Conservation (phyloP, 2,329 filamentous ascomycete species). For the Alternaria atra region DNA sequence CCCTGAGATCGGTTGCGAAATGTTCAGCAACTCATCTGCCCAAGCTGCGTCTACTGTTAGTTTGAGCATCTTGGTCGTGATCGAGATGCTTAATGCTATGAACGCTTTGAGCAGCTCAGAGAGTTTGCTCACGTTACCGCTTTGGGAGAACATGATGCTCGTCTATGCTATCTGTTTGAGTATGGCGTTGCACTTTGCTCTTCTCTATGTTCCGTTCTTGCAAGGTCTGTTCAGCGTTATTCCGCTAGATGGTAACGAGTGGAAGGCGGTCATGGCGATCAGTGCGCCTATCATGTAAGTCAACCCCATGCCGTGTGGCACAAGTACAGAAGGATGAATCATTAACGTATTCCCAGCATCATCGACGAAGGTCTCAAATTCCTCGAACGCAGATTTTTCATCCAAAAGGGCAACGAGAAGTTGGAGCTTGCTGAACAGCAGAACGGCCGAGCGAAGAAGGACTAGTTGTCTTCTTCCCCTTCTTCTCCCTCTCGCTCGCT, state of each 20-base stretch:
- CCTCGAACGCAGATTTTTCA: conserved; percentile 64
- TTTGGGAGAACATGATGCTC: conserved; percentile 99
- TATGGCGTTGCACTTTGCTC: conserved; percentile 93
- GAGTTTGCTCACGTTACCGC: conserved; percentile 86
- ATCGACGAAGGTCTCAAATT: conserved; percentile 88
- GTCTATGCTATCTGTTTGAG: conserved; percentile 92
- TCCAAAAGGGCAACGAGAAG: conserved; percentile 34
- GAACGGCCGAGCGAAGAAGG: conserved; percentile 44
- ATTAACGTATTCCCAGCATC: conserved; percentile 59
- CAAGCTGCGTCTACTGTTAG: conserved; percentile 93
- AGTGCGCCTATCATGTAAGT: conserved; percentile 93
- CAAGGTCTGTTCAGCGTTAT: conserved; percentile 91
- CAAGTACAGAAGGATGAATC: not conserved
- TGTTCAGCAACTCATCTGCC: conserved; percentile 87
- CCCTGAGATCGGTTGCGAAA: conserved; percentile 87
- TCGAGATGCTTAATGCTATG: conserved; percentile 99
- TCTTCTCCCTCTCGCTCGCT: conserved; percentile 2
- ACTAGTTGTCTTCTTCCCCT: conserved; percentile 23
- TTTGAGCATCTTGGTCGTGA: conserved; percentile 89
- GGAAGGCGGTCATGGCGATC: conserved; percentile 88
- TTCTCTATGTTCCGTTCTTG: conserved; percentile 90
- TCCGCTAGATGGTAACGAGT: conserved; percentile 84
- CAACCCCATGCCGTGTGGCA: not conserved
- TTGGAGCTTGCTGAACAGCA: conserved; percentile 18
- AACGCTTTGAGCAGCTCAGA: conserved; percentile 96